Percentiles rank a stretch among this genome's conserved stretches.
These are phyloP conservation scores for Yamadazyma philogaea DNA, from an alignment of 805 yeast genomes.

Conservation along the genomic window DNA sequence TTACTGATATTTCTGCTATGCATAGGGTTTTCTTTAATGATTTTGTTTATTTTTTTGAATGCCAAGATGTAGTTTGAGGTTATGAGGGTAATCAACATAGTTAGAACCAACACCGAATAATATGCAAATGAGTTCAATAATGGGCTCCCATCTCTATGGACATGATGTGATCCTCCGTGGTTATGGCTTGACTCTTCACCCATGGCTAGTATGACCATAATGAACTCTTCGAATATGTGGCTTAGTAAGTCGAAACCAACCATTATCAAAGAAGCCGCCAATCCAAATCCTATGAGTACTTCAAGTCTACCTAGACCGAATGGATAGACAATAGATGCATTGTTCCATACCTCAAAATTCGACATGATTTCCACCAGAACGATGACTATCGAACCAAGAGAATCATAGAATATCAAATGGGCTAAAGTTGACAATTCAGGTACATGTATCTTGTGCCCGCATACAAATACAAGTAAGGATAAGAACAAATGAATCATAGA, in stretches of 20 bases:
- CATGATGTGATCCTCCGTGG: conserved; percentile 37
- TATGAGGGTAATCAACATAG: conserved; percentile 26
- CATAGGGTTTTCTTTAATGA: conserved; percentile 22
- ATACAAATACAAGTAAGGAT: conserved; percentile 54
- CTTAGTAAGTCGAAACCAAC: conserved; percentile 88
- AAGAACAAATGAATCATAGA: conserved; percentile 53
- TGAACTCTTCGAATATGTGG: conserved; percentile 78
- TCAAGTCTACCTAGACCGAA: conserved; percentile 93
- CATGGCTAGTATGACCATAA: conserved; percentile 36
- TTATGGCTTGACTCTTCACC: conserved; percentile 21
- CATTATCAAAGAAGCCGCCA: conserved; percentile 79
- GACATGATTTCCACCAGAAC: conserved; percentile 75
- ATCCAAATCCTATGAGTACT: conserved; percentile 82
- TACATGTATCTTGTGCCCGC: conserved; percentile 57
- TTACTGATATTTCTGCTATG: conserved; percentile 18
- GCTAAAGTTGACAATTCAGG: conserved; percentile 72
- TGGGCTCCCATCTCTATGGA: conserved; percentile 29
- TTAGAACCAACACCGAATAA: conserved; percentile 22
- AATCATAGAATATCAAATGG: conserved; percentile 83
- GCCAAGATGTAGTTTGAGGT: conserved; percentile 36
- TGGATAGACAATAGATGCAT: conserved; percentile 77
- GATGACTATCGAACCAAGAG: conserved; percentile 68
- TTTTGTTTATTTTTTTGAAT: conserved; percentile 30
- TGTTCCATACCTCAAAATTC: conserved; percentile 92
- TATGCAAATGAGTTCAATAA: conserved; percentile 23